phyloP scores from a whole-genome alignment of 305 asterid species.

The Striga hermonthica region DNA sequence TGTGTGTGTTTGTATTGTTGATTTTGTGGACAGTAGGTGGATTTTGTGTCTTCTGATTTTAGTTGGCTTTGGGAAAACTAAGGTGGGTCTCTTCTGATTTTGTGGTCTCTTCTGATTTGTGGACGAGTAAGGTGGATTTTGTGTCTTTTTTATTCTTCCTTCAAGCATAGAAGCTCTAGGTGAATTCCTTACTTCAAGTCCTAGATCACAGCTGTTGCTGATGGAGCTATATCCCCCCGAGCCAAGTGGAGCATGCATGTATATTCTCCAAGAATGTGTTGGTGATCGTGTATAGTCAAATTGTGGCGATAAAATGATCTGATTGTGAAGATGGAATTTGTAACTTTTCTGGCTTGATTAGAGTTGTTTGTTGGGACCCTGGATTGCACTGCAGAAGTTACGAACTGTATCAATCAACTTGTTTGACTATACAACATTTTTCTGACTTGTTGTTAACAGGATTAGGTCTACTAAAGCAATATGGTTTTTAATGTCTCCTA shows the following conservation, averaged over 20 bases:
- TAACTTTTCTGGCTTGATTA: neutral
- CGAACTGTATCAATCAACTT: neutral
- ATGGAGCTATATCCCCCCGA: too few relatives aligned
- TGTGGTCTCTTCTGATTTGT: neutral
- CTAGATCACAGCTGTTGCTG: too few relatives aligned
- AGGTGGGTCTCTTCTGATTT: too few relatives aligned
- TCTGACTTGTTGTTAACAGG: neutral
- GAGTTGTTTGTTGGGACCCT: neutral
- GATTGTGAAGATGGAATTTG: conserved; percentile 1
- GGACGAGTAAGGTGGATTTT: neutral
- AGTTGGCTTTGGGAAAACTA: too few relatives aligned
- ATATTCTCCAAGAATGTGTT: neutral
- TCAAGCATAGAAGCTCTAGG: too few relatives aligned
- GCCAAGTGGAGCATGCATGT: too few relatives aligned
- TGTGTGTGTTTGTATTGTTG: conserved; percentile 11
- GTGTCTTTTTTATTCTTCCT: neutral
- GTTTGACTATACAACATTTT: neutral
- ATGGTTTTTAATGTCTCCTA: neutral
- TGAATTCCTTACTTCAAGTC: too few relatives aligned
- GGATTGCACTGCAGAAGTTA: conserved; percentile 9
- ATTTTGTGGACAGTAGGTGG: conserved; percentile 10
- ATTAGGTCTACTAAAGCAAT: neutral
- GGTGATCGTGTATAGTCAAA: conserved; percentile 19
- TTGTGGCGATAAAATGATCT: neutral
- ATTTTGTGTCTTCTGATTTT: neutral